phyloP scores from a whole-genome alignment of 106 monocot species.

The Agapanthus africanus region DNA sequence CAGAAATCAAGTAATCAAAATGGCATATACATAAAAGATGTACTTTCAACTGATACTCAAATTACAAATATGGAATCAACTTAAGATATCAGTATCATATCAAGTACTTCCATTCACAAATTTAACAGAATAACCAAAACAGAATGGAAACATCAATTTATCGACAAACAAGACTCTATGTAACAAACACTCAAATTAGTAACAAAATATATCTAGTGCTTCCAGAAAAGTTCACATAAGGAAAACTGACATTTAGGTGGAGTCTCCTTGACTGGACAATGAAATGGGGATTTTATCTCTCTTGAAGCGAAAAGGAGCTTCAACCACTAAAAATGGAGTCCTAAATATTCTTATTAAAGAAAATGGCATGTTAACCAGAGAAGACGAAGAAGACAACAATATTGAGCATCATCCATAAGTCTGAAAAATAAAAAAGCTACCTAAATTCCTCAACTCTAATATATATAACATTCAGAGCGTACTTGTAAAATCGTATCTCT shows the following conservation, averaged over 20 bases:
- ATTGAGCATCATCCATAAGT: too few relatives aligned
- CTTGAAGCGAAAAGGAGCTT: neutral
- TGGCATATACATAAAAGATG: slow-evolving; percentile 2
- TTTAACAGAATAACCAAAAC: neutral
- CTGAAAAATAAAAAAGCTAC: too few relatives aligned
- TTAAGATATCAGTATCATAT: slow-evolving; percentile 1
- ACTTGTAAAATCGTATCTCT: neutral
- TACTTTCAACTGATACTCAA: neutral
- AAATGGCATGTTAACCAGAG: too few relatives aligned
- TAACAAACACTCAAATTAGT: neutral
- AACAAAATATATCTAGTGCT: neutral
- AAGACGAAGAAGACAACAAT: too few relatives aligned
- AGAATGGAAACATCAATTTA: neutral
- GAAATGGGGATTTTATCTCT: neutral
- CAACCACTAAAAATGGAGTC: too few relatives aligned
- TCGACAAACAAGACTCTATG: neutral
- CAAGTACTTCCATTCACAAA: too few relatives aligned
- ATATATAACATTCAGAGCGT: too few relatives aligned
- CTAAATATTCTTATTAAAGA: too few relatives aligned
- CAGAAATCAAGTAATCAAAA: neutral
- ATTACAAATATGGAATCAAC: neutral
- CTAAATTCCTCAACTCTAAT: too few relatives aligned
- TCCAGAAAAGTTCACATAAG: neutral
- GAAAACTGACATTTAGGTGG: neutral
- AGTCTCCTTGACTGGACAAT: neutral